phyloP scores from a whole-genome alignment of 208 protist species.

The Porcisia deanei region DNA sequence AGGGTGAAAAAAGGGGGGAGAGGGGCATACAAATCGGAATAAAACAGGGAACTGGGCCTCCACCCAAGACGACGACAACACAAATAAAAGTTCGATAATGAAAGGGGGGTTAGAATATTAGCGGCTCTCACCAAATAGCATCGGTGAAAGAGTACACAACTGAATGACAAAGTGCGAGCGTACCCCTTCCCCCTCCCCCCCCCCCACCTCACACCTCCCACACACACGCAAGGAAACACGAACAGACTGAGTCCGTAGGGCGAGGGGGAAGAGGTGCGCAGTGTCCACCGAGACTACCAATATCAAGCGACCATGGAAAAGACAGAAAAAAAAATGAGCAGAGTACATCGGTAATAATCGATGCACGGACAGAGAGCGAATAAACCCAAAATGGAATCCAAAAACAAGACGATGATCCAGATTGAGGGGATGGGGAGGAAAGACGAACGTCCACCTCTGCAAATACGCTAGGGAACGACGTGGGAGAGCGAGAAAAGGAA shows the following conservation, averaged over 20 bases:
- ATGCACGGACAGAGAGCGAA: background rate
- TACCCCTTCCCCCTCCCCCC: background rate
- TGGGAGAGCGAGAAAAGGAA: background rate
- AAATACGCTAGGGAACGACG: background rate
- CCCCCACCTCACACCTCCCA: no score
- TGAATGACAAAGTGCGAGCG: background rate
- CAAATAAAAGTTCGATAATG: no score
- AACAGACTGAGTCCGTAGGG: background rate
- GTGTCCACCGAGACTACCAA: background rate
- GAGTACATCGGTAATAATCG: background rate
- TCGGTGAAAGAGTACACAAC: background rate
- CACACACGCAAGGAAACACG: background rate
- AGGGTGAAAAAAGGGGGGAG: no score
- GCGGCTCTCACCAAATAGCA: background rate
- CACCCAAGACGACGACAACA: no score
- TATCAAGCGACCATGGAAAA: background rate
- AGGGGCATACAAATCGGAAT: no score
- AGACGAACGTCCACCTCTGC: background rate
- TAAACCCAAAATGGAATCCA: background rate
- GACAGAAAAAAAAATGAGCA: background rate
- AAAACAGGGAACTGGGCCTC: no score
- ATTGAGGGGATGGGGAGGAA: background rate
- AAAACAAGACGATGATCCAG: background rate
- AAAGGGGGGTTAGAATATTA: no score
- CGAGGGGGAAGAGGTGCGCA: background rate